Evolutionary conservation across 805 yeast species (phyloP), one percentile per base, ranked within the genome.

Genomic region (Wickerhamiella cacticola): DNA sequence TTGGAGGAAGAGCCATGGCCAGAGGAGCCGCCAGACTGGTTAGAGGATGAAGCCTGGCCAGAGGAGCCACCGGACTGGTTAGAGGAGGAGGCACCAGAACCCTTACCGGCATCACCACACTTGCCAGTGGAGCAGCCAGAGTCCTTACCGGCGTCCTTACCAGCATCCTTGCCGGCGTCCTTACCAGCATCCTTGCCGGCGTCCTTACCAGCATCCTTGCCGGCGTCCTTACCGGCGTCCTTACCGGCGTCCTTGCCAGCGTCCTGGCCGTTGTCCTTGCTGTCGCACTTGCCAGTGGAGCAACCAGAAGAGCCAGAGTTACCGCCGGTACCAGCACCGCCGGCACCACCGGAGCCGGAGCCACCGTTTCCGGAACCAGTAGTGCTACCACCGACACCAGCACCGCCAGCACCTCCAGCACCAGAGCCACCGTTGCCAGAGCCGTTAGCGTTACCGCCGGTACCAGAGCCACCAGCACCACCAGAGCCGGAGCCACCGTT

Each of bases 381-480:
- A 18, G 26, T 12, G 28, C 19, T 7, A 15, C 28, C 28, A 18
- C 41, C 28, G 18, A 4, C 23, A 3, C 26, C 23, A 10, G 28
- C 24, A 10, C 41, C 41, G 28, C 41, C 41, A 24, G 41, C 23
- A 21, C 41, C 41, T 15, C 41, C 28, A 24, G 26, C 3, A 18
- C 28, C 24, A 24, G 33, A 29, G 33, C 28, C 28, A 36, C 41
- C 40, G 15, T 22, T 36, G 40, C 16, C 24, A 13, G 41, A 36
- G 41, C 41, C 41, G 28, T 18, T 22, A 18, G 26, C 9, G 24
- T 18, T 12, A 18, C 41, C 41, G 18, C 41, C 18, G 18, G 39
- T 18, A 10, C 40, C 40, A 21, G 25, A 12, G 9, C 25, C 15
- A 21, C 25, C 22, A 36, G 25, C 40, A 22, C 40, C 23, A 12